phyloP scores from a whole-genome alignment of 2,329 filamentous ascomycete genomes.

The Cytospora piceicola region DNA sequence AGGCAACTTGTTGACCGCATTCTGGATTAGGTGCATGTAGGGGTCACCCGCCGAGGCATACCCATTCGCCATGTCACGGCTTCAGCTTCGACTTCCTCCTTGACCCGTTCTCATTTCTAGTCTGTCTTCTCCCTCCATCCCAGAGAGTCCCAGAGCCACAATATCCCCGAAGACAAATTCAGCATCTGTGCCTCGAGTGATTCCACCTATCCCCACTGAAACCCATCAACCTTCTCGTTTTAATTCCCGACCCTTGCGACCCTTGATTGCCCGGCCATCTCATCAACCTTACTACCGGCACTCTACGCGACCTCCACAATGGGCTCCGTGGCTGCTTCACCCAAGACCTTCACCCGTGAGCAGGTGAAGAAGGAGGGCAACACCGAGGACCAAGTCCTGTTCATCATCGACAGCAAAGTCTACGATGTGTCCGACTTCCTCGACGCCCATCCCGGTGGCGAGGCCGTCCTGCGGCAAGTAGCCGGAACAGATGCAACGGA shows the following conservation, averaged over 20 bases:
- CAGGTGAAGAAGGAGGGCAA: slow-evolving; percentile 74
- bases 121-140: neutral
- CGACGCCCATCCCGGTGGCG: slow-evolving; percentile 83
- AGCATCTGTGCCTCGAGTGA: neutral
- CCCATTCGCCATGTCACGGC: neutral
- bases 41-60: slow-evolving; percentile 20
- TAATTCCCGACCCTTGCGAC: neutral
- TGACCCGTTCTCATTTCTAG: neutral
- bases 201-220: neutral
- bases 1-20: slow-evolving; percentile 17
- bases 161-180: neutral
- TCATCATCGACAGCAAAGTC: slow-evolving; percentile 83
- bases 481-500: slow-evolving; percentile 80
- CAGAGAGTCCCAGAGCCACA: neutral
- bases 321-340: slow-evolving; percentile 39
- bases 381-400: slow-evolving; percentile 76
- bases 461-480: slow-evolving; percentile 77
- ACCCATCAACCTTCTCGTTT: neutral
- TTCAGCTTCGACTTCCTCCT: neutral
- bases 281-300: neutral
- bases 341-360: slow-evolving; percentile 60
- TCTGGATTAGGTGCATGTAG: slow-evolving; percentile 3
- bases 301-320: slow-evolving; percentile 34
- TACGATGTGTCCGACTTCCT: slow-evolving; percentile 87
- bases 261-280: neutral